Percentiles rank a stretch among this genome's conserved stretches.
Conservation (phyloP, 1,284 basidiomycete species). For the Rhodotorula sp. region DNA sequence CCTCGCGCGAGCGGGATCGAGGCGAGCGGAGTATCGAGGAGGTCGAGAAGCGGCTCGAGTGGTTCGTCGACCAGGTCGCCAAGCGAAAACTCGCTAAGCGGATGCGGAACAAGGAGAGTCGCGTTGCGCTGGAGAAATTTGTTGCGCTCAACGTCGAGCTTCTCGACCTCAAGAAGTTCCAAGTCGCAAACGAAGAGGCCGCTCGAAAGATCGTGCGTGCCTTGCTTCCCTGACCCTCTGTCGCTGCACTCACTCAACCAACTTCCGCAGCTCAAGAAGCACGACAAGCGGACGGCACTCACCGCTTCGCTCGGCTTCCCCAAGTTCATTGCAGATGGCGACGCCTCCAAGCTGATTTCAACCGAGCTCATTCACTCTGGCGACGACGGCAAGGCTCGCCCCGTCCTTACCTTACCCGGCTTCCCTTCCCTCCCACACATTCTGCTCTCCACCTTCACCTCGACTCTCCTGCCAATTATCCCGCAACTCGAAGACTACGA, state of each 20-base stretch:
- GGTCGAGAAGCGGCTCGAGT: slow-evolving; percentile 66
- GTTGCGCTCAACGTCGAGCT: slow-evolving; percentile 77
- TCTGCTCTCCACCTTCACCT: slow-evolving; percentile 79
- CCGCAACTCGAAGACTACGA: slow-evolving; percentile 72
- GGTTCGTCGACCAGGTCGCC: slow-evolving; percentile 69
- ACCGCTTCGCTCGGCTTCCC: slow-evolving; percentile 55
- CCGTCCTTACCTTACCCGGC: slow-evolving; percentile 42
- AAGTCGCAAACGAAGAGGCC: slow-evolving; percentile 83
- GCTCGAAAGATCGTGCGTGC: slow-evolving; percentile 50
- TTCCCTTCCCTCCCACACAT: slow-evolving; percentile 67
- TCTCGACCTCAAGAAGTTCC: slow-evolving; percentile 72
- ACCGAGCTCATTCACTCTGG: slow-evolving; percentile 43
- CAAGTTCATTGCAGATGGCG: slow-evolving; percentile 43
- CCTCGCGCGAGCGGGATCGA: slow-evolving; percentile 65
- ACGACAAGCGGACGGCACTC: slow-evolving; percentile 76
- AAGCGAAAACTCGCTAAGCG: slow-evolving; percentile 63
- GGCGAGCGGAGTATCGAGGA: slow-evolving; percentile 69
- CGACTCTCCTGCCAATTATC: slow-evolving; percentile 77
- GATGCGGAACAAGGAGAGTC: slow-evolving; percentile 64
- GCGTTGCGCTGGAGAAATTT: slow-evolving; percentile 72
- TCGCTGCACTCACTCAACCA: neutral
- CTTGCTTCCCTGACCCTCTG: neutral
- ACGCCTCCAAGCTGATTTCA: slow-evolving; percentile 42
- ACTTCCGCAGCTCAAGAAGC: slow-evolving; percentile 70
- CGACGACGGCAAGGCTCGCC: slow-evolving; percentile 42